These are phyloP conservation scores for Penstemon eatonii DNA, from an alignment of 257 asterid genomes.

Conservation along the genomic window DNA sequence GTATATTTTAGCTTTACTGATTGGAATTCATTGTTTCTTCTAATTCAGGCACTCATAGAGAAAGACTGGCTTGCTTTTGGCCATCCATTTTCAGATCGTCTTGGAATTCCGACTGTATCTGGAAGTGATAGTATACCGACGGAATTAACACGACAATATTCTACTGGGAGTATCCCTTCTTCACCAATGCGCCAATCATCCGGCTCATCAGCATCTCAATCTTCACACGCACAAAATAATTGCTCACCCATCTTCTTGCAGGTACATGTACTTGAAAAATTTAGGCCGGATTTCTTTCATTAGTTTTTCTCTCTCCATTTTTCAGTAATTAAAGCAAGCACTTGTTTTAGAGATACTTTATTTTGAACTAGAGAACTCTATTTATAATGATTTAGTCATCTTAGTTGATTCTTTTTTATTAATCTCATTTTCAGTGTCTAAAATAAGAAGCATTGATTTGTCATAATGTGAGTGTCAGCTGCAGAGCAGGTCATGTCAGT, in stretches of 20 bases:
- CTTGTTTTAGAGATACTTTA: constrained; percentile 1
- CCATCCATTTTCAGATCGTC: constrained; percentile 97
- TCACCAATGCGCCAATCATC: constrained; percentile 80
- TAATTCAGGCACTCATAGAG: constrained; percentile 79
- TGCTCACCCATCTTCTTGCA: constrained; percentile 93
- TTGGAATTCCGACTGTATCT: constrained; percentile 73
- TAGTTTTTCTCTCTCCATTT: not conserved
- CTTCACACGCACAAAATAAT: constrained; percentile 83
- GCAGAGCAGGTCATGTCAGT: constrained; percentile 13
- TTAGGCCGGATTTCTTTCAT: not conserved
- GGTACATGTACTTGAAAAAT: constrained; percentile 43
- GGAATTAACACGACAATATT: constrained; percentile 79
- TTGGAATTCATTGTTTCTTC: constrained; percentile 27
- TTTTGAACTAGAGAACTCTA: not conserved
- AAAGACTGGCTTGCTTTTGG: constrained; percentile 99
- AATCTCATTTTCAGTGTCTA: not conserved
- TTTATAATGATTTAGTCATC: constrained; percentile 2
- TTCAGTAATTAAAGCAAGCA: constrained; percentile 20
- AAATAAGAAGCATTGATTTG: constrained; percentile 4
- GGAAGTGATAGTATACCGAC: constrained; percentile 63
- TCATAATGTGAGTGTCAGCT: constrained; percentile 10
- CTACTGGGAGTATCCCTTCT: constrained; percentile 61
- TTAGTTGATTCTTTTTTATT: not conserved
- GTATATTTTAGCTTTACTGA: constrained; percentile 26
- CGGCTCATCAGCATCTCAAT: constrained; percentile 56